These are phyloP conservation scores for Fusarium staphyleae DNA, from an alignment of 2,329 filamentous ascomycete genomes.

Conservation along the genomic window DNA sequence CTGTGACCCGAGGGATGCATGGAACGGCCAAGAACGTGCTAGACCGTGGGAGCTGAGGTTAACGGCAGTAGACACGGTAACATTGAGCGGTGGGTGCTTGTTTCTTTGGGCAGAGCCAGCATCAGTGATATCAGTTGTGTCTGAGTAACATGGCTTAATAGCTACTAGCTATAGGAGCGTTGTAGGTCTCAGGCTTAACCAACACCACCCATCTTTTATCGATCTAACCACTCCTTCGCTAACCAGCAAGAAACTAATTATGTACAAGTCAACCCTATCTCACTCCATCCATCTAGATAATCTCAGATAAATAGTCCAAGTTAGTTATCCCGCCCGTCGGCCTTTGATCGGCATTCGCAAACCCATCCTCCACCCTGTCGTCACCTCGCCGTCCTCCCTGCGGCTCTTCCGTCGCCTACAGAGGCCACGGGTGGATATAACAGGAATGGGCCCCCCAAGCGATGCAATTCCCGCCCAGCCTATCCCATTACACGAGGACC, in stretches of 20 bases:
- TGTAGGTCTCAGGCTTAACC: too few relatives aligned
- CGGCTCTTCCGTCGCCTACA: conserved; percentile 33
- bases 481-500: conserved; percentile 24
- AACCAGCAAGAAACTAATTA: too few relatives aligned
- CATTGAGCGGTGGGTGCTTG: too few relatives aligned
- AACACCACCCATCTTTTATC: conserved; percentile 8
- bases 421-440: conserved; percentile 32
- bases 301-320: too few relatives aligned
- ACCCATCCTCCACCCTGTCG: conserved; percentile 2
- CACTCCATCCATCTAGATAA: conserved; percentile 12
- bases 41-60: background rate
- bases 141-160: too few relatives aligned
- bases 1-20: too few relatives aligned
- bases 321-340: conserved; percentile 24
- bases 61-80: conserved; percentile 15
- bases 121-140: too few relatives aligned
- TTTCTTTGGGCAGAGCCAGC: too few relatives aligned
- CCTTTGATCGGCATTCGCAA: conserved; percentile 38
- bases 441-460: conserved; percentile 24
- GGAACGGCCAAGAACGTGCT: conserved; percentile 8
- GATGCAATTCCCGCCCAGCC: conserved; percentile 34
- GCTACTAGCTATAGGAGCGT: background rate
- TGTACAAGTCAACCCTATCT: too few relatives aligned
- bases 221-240: too few relatives aligned
- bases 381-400: conserved; percentile 17